A percentile compares a stretch with the other conserved stretches of the same genome.
Evolutionary conservation across 2,329 filamentous ascomycete species (phyloP).

Genomic region (Ceratocystis papillata): DNA sequence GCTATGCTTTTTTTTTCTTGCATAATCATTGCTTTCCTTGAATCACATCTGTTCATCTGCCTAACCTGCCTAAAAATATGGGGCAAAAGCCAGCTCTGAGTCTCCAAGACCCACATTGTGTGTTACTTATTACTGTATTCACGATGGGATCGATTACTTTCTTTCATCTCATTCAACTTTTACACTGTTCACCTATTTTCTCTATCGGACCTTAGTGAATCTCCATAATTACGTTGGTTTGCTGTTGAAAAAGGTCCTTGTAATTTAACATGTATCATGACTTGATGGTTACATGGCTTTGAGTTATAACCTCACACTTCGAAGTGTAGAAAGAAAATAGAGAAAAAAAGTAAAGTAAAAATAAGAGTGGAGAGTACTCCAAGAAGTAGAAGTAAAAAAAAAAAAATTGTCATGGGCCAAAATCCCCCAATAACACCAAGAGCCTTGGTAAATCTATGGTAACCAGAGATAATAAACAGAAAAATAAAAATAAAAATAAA

Average conservation of each 20-base stretch:
- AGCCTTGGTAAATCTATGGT: conserved; percentile 11
- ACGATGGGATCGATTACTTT: too few species aligned
- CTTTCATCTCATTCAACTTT: not conserved
- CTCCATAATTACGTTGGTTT: not conserved
- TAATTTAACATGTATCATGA: conserved; percentile 11
- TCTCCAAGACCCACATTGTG: too few species aligned
- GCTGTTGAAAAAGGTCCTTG: conserved; percentile 3
- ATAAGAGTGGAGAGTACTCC: not conserved
- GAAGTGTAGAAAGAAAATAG: conserved; percentile 8
- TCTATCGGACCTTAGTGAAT: too few species aligned
- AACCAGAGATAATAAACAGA: conserved; percentile 12
- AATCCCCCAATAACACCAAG: conserved; percentile 14
- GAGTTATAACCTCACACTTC: not conserved
- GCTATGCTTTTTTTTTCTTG: too few species aligned
- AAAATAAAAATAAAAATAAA: conserved; percentile 18
- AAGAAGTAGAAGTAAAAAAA: not conserved
- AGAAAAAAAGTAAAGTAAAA: conserved; percentile 11
- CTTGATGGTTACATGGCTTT: not conserved
- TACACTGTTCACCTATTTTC: not conserved
- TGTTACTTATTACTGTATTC: too few species aligned
- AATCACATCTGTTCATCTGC: too few species aligned
- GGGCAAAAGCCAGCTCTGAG: too few species aligned
- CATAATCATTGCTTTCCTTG: too few species aligned
- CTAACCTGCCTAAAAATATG: too few species aligned
- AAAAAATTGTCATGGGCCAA: not conserved